Evolutionary conservation across 768 basidiomycete genomes (phyloP), one percentile per base, ranked within the genome.

Genomic region (Termitomyces sp.): DNA sequence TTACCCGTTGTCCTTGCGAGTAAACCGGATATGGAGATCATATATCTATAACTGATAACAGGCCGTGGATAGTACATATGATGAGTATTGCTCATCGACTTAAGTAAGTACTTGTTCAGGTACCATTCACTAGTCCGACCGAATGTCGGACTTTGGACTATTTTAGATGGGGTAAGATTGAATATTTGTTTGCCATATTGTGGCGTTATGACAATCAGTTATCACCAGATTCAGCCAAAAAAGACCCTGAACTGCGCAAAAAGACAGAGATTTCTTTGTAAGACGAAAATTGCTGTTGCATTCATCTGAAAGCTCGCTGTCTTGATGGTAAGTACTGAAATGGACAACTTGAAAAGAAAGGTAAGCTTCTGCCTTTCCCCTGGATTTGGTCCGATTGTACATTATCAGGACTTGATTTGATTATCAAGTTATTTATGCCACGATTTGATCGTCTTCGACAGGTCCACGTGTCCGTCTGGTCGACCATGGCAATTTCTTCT

Each of bases 391-490:
- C 32, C 51, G 44, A 43, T 53, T 48, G 15, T 45, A 12, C 39
- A 25, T 7, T 44, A 23, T 44, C n/a, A 29, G 31, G 33, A 41
- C 22, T 52, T 44, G 25, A 35, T 52, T 20, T 52, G 33, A 33
- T 31, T 52, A n/a, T n/a, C n/a, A n/a, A n/a, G n/a, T 52, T 44
- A 52, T 52, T 52, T 52, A 52, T 52, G 36, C 53, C 50, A 50
- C 42, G 50, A 60, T 43, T 56, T 48, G 44, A 58, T 61, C 60
- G 50, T 47, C 46, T 55, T 56, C 50, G 41, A 44, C 50, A 44
- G 35, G 45, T 32, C 56, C 59, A 58, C 59, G 56, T 56, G 59
- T 56, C n/a, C 31, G 41, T 43, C 32, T 38, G 35, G 35, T 48
- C 23, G 12, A 25, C 46, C 13, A 18, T 47, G 47, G 39, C 54